Base-by-base conservation (phyloP, 1,284 basidiomycete genomes). In the Fistulinella cinereoalba region DNA sequence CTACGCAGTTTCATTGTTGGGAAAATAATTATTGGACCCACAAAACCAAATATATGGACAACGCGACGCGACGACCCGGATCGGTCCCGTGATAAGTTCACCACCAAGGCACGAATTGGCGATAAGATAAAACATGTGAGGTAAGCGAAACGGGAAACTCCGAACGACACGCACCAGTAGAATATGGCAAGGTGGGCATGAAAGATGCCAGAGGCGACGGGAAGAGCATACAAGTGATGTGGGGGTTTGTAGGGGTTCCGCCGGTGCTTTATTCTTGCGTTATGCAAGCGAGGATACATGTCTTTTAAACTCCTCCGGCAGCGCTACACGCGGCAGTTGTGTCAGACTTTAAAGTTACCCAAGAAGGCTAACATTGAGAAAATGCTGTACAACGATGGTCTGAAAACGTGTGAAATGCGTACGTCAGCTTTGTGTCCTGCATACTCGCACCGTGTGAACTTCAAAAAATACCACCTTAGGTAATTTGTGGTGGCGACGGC, bases 11-110 rank as follows among this genome's bases (percentile, higher is more conserved):
- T 49, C 63, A 66, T 59, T 44, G 64, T 60, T 49, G 51, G 23
- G 36, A 65, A 65, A 62, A 64, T 55, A 54, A 42, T 44, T 21
- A 3, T 40, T 52, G 62, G 62, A 64, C 62, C 62, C 62, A 64
- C 64, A 66, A 28, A 39, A 37, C 64, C 62, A 64, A 64, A 64
- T 53, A 64, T 23, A 43, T 31, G 47, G 34, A 59, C 64, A 64
- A 65, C 56, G 60, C 47, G 51, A 47, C 50, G 22, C 34, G 34
- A 22, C 34, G 34, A 22, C 3, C 34, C 34, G 34, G 41, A 42
- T 45, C 36, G 46, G 19, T 51, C 40, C 49, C 51, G 57, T 47
- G 56, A 55, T 36, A 24, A 24, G 11, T 39, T 43, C 9, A 43
- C 21, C 18, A 38, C 18, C 16, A 31, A 37, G n/a, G 22, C 21